Evolutionary conservation across 2,329 filamentous ascomycete genomes (phyloP), one percentile per base, ranked within the genome.

Genomic region (Cladosporium oxysporum): DNA sequence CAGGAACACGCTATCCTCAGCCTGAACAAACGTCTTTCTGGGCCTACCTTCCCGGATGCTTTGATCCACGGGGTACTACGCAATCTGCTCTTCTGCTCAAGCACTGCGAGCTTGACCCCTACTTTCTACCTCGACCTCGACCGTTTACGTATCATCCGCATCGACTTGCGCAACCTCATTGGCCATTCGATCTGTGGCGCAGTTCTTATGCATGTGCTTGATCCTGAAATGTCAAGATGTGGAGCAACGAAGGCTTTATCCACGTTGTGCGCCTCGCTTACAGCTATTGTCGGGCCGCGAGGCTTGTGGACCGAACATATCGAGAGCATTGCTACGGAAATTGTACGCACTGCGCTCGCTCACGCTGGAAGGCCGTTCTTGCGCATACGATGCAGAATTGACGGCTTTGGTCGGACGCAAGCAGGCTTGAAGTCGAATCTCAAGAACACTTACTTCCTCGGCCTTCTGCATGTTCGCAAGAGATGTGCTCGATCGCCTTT

Each of bases 61-160:
- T 67, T 76, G 49, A 62, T 74, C 66, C 70, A 74, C 16, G 75
- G 71, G 21, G 66, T 76, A 16, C 70, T 78, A n/a, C 69, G 71
- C 28, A 71, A 74, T 35, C 67, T 78, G 44, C 67, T 82, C 3
- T 79, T 86, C 62, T 79, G 83, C 44, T 79, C 80, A 29, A 81
- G 81, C 0, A 70, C 85, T 26, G 79, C 80, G 1, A 76, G 79
- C 31, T 77, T 84, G 18, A 86, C 86, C 0, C 81, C 83, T 44
- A 86, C 85, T 0, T 87, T 88, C 72, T 80, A 83, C 55, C 81
- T 87, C 57, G 86, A 89, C 70, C 76, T 78, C 5, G 82, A 84
- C 41, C 84, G 86, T 26, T 76, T 89, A 8, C 81, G 80, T 67
- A 74, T 78, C 18, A 74, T 89, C 31, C 82, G 83, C 52, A 73